These are phyloP conservation scores for Nicotiana sylvestris DNA, from an alignment of 257 asterid genomes.

Conservation along the genomic window DNA sequence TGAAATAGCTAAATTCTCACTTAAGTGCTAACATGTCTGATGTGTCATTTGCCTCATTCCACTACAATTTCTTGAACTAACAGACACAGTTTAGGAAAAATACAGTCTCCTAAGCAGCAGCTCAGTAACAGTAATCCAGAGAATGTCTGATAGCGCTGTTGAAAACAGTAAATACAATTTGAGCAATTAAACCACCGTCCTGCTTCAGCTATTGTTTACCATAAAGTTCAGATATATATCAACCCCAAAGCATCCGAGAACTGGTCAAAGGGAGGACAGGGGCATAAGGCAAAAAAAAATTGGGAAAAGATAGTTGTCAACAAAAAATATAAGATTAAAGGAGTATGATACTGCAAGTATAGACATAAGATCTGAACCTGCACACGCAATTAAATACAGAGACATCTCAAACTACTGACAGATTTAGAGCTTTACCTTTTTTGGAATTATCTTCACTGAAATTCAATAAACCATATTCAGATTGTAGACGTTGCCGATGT, in stretches of 20 bases:
- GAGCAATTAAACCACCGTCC: neutral
- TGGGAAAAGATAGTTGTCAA: neutral
- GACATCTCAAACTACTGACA: neutral
- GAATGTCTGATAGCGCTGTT: neutral
- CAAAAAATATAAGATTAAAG: neutral
- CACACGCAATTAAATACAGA: neutral
- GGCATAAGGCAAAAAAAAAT: neutral
- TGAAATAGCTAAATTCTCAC: neutral
- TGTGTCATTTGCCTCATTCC: neutral
- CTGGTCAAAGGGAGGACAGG: neutral
- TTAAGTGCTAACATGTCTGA: neutral
- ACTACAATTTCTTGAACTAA: neutral
- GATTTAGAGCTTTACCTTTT: constrained; percentile 46
- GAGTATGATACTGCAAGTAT: neutral
- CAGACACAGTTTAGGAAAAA: neutral
- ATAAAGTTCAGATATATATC: neutral
- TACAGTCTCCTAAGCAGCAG: constrained; percentile 1
- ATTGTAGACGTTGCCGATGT: constrained; percentile 56
- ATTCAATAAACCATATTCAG: constrained; percentile 64
- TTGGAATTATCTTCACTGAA: constrained; percentile 52
- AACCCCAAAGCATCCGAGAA: neutral
- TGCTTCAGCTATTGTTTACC: constrained; percentile 2
- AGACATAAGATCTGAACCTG: neutral
- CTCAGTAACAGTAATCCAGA: neutral
- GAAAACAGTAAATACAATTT: neutral